phyloP scores from a whole-genome alignment of 2,329 filamentous ascomycete genomes.

The Aureobasidium sp. region DNA sequence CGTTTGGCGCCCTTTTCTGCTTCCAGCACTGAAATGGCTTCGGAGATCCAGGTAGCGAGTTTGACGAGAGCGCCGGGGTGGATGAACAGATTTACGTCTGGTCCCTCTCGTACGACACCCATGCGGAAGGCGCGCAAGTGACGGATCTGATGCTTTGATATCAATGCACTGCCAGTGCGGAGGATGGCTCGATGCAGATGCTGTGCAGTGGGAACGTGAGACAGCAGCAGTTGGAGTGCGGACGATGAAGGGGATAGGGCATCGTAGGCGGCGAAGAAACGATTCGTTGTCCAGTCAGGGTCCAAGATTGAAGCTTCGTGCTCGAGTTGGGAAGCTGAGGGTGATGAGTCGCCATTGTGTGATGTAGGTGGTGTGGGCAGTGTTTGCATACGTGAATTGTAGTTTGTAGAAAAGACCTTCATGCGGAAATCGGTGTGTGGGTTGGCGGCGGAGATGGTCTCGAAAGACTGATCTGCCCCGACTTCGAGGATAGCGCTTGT shows the following conservation, averaged over 20 bases:
- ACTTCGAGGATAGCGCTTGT: conserved; percentile 90
- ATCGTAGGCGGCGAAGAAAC: conserved; percentile 56
- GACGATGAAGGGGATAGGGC: conserved; percentile 42
- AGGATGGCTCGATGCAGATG: conserved; percentile 89
- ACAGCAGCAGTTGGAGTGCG: conserved; percentile 66
- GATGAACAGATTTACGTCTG: conserved; percentile 83
- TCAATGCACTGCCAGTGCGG: conserved; percentile 80
- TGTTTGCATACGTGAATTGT: conserved; percentile 25
- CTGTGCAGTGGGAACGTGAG: conserved; percentile 74
- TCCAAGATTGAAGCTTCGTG: conserved; percentile 25
- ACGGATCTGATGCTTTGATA: conserved; percentile 90
- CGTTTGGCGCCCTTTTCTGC: conserved; percentile 60
- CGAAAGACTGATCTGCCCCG: conserved; percentile 39
- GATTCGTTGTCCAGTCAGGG: conserved; percentile 42
- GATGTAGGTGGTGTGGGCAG: conserved; percentile 28
- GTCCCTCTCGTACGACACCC: conserved; percentile 90
- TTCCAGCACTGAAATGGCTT: conserved; percentile 86
- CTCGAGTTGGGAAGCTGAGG: conserved; percentile 17
- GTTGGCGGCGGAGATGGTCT: conserved; percentile 14
- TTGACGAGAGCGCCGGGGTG: conserved; percentile 91
- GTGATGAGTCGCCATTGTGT: conserved; percentile 27
- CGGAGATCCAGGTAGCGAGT: conserved; percentile 86
- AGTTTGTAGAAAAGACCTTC: conserved; percentile 17
- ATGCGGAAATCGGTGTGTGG: conserved; percentile 16
- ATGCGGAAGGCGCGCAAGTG: conserved; percentile 90